Evolutionary conservation across 2,329 filamentous ascomycete species (phyloP), one percentile per base, ranked within the genome.

Genomic region (Pestalotiopsis sp.): DNA sequence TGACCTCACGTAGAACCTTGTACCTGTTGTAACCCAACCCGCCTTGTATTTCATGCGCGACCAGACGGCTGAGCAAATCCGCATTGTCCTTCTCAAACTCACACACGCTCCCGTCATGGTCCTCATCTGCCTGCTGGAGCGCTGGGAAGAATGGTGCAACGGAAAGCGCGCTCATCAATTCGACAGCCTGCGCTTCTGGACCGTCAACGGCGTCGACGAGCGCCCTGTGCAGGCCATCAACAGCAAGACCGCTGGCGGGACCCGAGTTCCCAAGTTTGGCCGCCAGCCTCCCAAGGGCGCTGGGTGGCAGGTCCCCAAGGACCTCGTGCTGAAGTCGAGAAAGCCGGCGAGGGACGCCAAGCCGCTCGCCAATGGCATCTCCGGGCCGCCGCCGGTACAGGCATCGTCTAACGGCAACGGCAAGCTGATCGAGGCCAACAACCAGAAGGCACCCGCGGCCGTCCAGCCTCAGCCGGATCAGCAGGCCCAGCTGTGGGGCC

Each of bases 91-190:
- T 23, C 60, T 63, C n/a, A 63, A 63, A 23, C 31, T 41, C 1
- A 63, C 60, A 4, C 60, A 63, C 23, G 36, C 60, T 25, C 60
- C 60, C 9, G n/a, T 63, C 20, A 41, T 63, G 27, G 36, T 63
- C 27, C 11, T 20, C 11, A 63, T 63, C 14, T 63, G 60, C 25
- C 27, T 38, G 0, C 36, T 40, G 9, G 60, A 63, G 36, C 60
- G 38, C 14, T 63, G 60, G 60, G 38, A 25, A 13, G 60, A 63
- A 6, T 63, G 20, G 25, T 12, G 9, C 7, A n/a, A 36, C n/a
- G 60, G 25, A 27, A 31, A 20, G 12, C 60, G 60, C 36, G 60
- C 27, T 4, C 25, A 27, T 6, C 23, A 59, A 5, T 36, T 59
- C 17, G 57, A 59, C 23, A 59, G 25, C 23, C 23, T 59, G 57